Evolutionary conservation across 148 eudicot species (phyloP).

Genomic region (Vaccinium corymbosum): DNA sequence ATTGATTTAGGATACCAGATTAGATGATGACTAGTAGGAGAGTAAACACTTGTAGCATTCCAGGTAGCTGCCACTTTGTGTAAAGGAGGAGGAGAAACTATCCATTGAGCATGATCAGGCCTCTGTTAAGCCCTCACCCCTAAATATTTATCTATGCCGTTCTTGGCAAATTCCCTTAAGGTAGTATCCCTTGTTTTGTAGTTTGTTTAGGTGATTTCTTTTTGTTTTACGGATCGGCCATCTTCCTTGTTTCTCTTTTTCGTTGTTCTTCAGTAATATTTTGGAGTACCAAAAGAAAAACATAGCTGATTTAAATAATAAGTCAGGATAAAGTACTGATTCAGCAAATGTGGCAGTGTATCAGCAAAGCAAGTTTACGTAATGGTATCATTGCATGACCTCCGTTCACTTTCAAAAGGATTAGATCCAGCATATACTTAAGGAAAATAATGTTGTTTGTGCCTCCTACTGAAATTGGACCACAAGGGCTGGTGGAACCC

Average conservation of each 20-base stretch:
- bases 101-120: not conserved
- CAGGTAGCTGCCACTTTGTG: not conserved
- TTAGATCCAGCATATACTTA: not conserved
- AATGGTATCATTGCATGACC: not conserved
- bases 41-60: not conserved
- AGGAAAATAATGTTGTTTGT: not conserved
- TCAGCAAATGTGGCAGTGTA: not conserved
- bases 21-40: not conserved
- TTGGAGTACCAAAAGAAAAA: not conserved
- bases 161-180: not conserved
- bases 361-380: not conserved
- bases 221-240: not conserved
- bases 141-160: not conserved
- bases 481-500: not conserved
- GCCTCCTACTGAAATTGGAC: not conserved
- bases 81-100: not conserved
- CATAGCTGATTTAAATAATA: not conserved
- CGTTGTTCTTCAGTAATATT: not conserved
- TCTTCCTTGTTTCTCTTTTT: not conserved
- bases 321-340: not conserved
- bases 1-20: constrained; percentile 4
- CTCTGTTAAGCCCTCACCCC: not conserved
- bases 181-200: not conserved
- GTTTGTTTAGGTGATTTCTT: not conserved
- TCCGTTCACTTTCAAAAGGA: not conserved